Percentiles rank a stretch among this genome's conserved stretches.
These are phyloP conservation scores for Exutisphaerella laricina DNA, from an alignment of 2,329 filamentous ascomycete species.

Conservation along the genomic window DNA sequence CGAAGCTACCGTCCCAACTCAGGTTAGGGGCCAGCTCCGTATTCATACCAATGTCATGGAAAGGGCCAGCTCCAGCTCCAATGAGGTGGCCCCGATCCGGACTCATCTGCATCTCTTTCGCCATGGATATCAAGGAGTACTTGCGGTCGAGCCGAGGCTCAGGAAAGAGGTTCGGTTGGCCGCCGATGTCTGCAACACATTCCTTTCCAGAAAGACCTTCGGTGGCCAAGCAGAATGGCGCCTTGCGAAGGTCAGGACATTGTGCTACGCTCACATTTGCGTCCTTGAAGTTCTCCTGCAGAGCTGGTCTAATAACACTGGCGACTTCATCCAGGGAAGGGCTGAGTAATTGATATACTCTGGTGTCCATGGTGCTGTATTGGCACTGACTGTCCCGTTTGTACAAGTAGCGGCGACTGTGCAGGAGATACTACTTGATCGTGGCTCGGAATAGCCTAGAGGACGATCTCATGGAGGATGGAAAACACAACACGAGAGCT, in stretches of 20 bases:
- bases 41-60: slow-evolving; percentile 26
- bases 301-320: slow-evolving; percentile 18
- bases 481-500: neutral
- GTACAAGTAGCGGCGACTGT: neutral
- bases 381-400: too few relatives aligned
- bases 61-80: slow-evolving; percentile 30
- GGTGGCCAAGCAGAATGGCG: slow-evolving; percentile 27
- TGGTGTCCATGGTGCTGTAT: slow-evolving; percentile 25
- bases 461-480: too few relatives aligned
- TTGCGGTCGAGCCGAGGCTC: slow-evolving; percentile 27
- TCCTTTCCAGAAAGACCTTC: slow-evolving; percentile 27
- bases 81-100: slow-evolving; percentile 22
- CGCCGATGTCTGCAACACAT: slow-evolving; percentile 28
- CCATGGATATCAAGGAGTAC: slow-evolving; percentile 25
- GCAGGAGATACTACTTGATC: too few relatives aligned
- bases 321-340: slow-evolving; percentile 25
- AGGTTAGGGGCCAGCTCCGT: slow-evolving; percentile 29
- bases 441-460: too few relatives aligned
- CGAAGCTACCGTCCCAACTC: slow-evolving; percentile 23
- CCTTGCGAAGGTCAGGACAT: slow-evolving; percentile 27
- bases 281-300: slow-evolving; percentile 24
- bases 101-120: slow-evolving; percentile 25
- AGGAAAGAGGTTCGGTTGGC: slow-evolving; percentile 30
- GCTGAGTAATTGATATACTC: slow-evolving; percentile 21
- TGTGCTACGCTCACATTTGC: slow-evolving; percentile 18